phyloP scores from a whole-genome alignment of 139 green algal genomes.

The Tetraselmis chui region DNA sequence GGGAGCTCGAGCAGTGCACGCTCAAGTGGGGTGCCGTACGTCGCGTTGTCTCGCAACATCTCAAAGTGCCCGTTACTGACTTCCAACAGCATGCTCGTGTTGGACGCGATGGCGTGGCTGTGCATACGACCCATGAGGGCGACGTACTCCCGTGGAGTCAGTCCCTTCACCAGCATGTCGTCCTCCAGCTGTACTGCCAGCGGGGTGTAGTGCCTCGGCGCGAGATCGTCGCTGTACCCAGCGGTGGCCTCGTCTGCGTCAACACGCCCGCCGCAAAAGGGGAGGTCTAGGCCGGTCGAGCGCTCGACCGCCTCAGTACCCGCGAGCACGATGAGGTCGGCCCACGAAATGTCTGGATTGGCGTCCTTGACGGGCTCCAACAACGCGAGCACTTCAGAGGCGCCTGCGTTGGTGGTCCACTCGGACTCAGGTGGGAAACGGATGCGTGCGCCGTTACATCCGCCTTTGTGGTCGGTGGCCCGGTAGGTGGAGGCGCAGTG shows the following conservation, averaged over 20 bases:
- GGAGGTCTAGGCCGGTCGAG: neutral
- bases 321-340: constrained; percentile 41
- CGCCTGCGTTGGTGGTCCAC: neutral
- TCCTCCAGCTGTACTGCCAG: constrained; percentile 8
- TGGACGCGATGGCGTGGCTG: neutral
- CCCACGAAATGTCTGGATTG: constrained; percentile 8
- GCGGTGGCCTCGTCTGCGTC: constrained; percentile 11
- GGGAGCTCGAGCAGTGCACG: constrained; percentile 16
- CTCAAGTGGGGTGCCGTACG: constrained; percentile 16
- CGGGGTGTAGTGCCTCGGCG: constrained; percentile 1
- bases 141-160: constrained; percentile 6
- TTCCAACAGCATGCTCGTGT: neutral
- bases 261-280: constrained; percentile 30
- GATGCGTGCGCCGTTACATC: neutral
- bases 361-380: constrained; percentile 10
- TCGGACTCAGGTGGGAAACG: neutral
- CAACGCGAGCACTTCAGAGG: neutral
- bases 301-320: constrained; percentile 19
- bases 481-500: constrained; percentile 10
- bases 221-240: constrained; percentile 2
- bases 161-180: constrained; percentile 15
- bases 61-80: neutral
- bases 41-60: constrained; percentile 7
- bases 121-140: neutral
- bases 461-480: neutral